A percentile compares a stretch with the other conserved stretches of the same genome.
phyloP scores from a whole-genome alignment of 345 rosid species.

The Pugionium dolabratum region DNA sequence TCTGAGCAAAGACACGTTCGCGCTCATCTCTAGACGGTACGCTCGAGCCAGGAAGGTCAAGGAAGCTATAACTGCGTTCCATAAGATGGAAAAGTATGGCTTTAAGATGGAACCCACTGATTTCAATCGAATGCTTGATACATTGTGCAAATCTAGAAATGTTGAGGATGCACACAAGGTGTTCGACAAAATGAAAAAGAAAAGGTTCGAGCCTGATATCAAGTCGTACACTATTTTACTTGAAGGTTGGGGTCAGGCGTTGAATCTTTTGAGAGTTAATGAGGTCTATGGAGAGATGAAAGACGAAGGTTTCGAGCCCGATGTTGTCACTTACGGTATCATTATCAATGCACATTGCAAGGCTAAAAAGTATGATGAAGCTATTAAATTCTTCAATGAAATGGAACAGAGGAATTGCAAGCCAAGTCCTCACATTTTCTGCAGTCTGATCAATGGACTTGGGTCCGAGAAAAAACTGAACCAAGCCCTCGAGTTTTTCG shows the following conservation, averaged over 20 bases:
- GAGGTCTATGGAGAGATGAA: conserved; percentile 76
- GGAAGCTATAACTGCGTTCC: conserved; percentile 69
- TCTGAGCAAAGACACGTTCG: conserved; percentile 74
- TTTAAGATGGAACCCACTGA: conserved; percentile 58
- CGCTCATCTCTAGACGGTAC: conserved; percentile 66
- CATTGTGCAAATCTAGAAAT: conserved; percentile 64
- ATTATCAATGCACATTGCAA: conserved; percentile 73
- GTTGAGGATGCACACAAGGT: conserved; percentile 73
- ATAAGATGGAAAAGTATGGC: conserved; percentile 73
- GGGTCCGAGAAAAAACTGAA: conserved; percentile 63
- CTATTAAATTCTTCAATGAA: conserved; percentile 53
- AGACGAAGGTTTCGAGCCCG: conserved; percentile 75
- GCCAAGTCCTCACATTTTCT: conserved; percentile 72
- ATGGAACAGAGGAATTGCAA: conserved; percentile 62
- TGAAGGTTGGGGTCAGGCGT: conserved; percentile 84
- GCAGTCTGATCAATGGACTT: conserved; percentile 77
- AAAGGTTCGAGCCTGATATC: conserved; percentile 61
- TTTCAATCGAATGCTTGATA: conserved; percentile 69
- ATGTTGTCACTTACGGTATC: conserved; percentile 75
- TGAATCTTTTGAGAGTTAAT: conserved; percentile 55
- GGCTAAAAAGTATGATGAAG: conserved; percentile 57
- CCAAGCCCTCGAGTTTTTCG: conserved; percentile 67
- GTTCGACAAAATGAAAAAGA: conserved; percentile 79
- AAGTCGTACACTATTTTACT: conserved; percentile 75
- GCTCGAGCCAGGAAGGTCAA: conserved; percentile 69